Base-by-base conservation (phyloP, 2,329 filamentous ascomycete genomes). In the Diaporthe citriasiana region DNA sequence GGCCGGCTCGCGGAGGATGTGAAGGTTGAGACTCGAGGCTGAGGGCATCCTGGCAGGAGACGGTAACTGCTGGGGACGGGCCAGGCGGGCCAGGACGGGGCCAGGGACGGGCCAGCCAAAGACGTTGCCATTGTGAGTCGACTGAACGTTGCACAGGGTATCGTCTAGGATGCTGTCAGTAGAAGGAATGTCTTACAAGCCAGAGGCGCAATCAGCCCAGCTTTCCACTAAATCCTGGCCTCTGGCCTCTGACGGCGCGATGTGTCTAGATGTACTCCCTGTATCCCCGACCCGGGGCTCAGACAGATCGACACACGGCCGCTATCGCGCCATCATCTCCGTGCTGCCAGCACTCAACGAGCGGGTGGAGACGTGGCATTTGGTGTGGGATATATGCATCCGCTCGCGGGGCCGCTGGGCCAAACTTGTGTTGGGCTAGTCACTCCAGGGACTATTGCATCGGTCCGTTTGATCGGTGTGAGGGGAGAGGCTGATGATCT, bases 231-330 rank as follows among this genome's bases (percentile, higher is more conserved):
- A 4, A 38, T 68, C 10, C n/a, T 17, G 33, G 22, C 47, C 45
- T 47, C 38, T 63, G 57, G 9, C 35, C 33, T 27, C 59, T 42
- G 59, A n/a, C 27, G 40, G 25, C 25, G 69, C 72, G 68, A 72
- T 40, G 56, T 51, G 38, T 25, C 51, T 33, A 51, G 53, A 60
- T 63, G 70, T 35, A 27, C 42, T 68, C 57, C 50, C 55, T 72
- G 53, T 63, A 13, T 9, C 68, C 19, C 56, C 38, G 60, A 30
- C 69, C 50, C 57, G 27, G 35, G 69, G 73, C 60, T 50, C 42
- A 59, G 50, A 60, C 50, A 71, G 55, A 35, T 59, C 25, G 55
- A 53, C 45, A 53, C 45, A 73, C 59, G 72, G 59, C 73, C 70
- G 59, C 69, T 27, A 51, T 71, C 60, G 45, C 56, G 70, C 53